Base-by-base conservation (phyloP, 2,329 filamentous ascomycete species). In the Trichophyton verrucosum region DNA sequence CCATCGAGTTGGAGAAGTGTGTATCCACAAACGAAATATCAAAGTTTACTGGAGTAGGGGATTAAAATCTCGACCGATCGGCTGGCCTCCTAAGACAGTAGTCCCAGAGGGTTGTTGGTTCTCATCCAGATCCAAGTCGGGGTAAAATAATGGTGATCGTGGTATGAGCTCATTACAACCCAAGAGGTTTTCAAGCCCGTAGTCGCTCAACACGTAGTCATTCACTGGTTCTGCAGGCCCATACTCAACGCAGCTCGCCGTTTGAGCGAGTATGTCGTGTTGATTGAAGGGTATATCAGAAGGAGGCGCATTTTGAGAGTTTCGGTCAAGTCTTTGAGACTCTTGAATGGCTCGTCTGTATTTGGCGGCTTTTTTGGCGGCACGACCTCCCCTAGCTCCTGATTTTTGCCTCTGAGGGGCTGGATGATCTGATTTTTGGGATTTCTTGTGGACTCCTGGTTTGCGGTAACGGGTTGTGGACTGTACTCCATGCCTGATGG, bases 401-500 rank as follows among this genome's bases (percentile, higher is more conserved):
- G 75, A 74, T 58, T 70, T 68, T 64, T 75, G 74, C 61, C 74
- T 72, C 62, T 74, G 70, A 61, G 73, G 69, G 17, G 71, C 71
- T 33, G 74, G 70, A 20, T 69, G 65, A n/a, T 77, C 72, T 42
- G 72, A 69, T 62, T 66, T 70, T 44, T 66, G 64, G n/a, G 66
- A 61, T 63, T 74, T 76, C 64, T 75, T 79, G 63, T 68, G 69
- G 60, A 69, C 69, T 15, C 70, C 68, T 58, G 71, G 67, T 62
- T 85, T 86, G 65, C 87, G 83, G 72, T 88, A 91, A 65, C 86
- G 78, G 1, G 92, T 96, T 0, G 92, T 97, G 62, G 89, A 92
- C 73, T 91, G 84, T 57, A 96, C 88, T 27, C 89, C 88, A 24
- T 86, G 76, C 20, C 75, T 74, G 36, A 89, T 75, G 0, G 89